These are phyloP conservation scores for Puccinellia tenuiflora DNA, from an alignment of 176 grass and related monocot genomes.

Conservation along the genomic window DNA sequence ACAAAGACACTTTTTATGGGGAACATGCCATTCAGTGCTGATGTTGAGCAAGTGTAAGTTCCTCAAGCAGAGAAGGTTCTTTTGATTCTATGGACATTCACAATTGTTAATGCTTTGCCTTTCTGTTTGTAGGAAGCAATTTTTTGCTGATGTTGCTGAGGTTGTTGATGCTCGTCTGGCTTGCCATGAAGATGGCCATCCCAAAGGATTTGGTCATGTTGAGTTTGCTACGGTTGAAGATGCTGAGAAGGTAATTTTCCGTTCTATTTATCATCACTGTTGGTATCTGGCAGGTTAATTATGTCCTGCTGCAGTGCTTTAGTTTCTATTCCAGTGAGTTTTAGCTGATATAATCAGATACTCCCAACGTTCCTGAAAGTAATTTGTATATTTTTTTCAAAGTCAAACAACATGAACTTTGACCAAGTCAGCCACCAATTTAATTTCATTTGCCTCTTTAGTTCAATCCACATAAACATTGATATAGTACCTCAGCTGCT, in stretches of 20 bases:
- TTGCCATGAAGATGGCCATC: conserved; percentile 40
- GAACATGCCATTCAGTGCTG: conserved; percentile 37
- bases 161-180: conserved; percentile 61
- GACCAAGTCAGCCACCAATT: no score
- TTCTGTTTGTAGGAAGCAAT: conserved; percentile 44
- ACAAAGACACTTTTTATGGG: conserved; percentile 58
- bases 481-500: background rate
- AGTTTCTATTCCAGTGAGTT: background rate
- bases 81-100: background rate
- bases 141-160: conserved; percentile 60
- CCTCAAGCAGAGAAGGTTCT: background rate
- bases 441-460: background rate
- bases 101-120: background rate
- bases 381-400: no score
- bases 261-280: background rate
- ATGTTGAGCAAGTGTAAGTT: conserved; percentile 53
- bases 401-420: no score
- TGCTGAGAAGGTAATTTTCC: conserved; percentile 46
- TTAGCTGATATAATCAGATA: background rate
- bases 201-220: conserved; percentile 72
- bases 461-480: no score
- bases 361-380: no score
- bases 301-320: background rate
- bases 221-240: conserved; percentile 57
- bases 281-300: background rate